Evolutionary conservation across 2,329 filamentous ascomycete species (phyloP).

Genomic region (Lachnellula suecica): DNA sequence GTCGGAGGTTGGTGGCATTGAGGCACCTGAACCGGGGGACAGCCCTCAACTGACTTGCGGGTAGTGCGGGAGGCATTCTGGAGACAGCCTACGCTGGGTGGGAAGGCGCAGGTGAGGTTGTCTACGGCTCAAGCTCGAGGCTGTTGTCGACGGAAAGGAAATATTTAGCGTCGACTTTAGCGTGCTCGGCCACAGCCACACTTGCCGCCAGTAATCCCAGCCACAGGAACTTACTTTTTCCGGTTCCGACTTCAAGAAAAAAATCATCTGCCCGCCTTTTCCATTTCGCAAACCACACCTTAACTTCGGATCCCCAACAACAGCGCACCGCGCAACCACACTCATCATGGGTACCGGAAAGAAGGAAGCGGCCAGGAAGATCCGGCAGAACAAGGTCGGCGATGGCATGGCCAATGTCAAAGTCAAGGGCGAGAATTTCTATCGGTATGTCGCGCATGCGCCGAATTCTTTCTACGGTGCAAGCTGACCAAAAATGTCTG

Average conservation of each 20-base stretch:
- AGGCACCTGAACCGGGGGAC: slow-evolving; percentile 32
- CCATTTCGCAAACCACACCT: slow-evolving; percentile 8
- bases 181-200: slow-evolving; percentile 18
- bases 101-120: not conserved
- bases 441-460: slow-evolving; percentile 60
- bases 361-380: slow-evolving; percentile 82
- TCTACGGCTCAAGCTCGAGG: slow-evolving; percentile 1
- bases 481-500: slow-evolving; percentile 9
- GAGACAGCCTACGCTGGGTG: slow-evolving; percentile 5
- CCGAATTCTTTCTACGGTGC: not conserved
- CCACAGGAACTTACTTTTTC: slow-evolving; percentile 24
- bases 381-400: slow-evolving; percentile 79
- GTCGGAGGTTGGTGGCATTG: slow-evolving; percentile 33
- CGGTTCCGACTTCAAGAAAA: slow-evolving; percentile 6
- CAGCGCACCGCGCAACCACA: slow-evolving; percentile 18
- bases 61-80: slow-evolving; percentile 29
- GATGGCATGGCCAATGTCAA: slow-evolving; percentile 92
- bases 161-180: slow-evolving; percentile 18
- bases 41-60: slow-evolving; percentile 28
- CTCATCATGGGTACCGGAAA: slow-evolving; percentile 80
- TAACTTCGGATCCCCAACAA: no score
- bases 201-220: slow-evolving; percentile 12
- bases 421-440: slow-evolving; percentile 97
- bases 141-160: slow-evolving; percentile 7
- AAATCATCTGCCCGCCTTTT: slow-evolving; percentile 19